These are phyloP conservation scores for Eutrema salsugineum DNA, from an alignment of 441 rosid species.

Conservation along the genomic window DNA sequence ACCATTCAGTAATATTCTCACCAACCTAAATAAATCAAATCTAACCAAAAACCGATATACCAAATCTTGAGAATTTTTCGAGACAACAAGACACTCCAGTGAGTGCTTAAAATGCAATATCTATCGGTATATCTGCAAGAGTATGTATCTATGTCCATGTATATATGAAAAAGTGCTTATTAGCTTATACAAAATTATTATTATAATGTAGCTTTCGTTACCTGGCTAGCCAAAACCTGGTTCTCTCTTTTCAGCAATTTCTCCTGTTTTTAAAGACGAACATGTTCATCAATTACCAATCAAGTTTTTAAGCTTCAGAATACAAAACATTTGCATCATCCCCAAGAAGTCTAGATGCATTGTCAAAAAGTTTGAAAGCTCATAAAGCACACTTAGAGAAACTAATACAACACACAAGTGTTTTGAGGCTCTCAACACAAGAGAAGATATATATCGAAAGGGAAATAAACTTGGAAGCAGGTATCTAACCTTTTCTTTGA, in stretches of 20 bases:
- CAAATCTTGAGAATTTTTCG: not conserved
- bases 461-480: not conserved
- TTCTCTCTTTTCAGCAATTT: slow-evolving; percentile 29
- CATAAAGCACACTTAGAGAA: slow-evolving; percentile 1
- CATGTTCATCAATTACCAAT: slow-evolving; percentile 1
- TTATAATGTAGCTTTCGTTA: slow-evolving; percentile 1
- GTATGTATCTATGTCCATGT: not conserved
- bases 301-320: not conserved
- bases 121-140: not conserved
- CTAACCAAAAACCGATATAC: not conserved
- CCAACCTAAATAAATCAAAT: not conserved
- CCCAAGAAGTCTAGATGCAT: not conserved
- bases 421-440: not conserved
- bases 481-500: slow-evolving; percentile 30
- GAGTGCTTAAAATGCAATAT: not conserved
- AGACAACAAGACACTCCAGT: not conserved
- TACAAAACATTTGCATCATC: not conserved
- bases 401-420: not conserved
- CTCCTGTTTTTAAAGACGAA: slow-evolving; percentile 21
- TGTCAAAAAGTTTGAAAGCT: not conserved
- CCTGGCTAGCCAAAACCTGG: slow-evolving; percentile 29
- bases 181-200: not conserved
- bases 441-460: not conserved
- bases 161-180: not conserved
- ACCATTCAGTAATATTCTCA: not conserved